These are phyloP conservation scores for Pseudogymnoascus sp. DNA, from an alignment of 2,329 filamentous ascomycete species.

Conservation along the genomic window DNA sequence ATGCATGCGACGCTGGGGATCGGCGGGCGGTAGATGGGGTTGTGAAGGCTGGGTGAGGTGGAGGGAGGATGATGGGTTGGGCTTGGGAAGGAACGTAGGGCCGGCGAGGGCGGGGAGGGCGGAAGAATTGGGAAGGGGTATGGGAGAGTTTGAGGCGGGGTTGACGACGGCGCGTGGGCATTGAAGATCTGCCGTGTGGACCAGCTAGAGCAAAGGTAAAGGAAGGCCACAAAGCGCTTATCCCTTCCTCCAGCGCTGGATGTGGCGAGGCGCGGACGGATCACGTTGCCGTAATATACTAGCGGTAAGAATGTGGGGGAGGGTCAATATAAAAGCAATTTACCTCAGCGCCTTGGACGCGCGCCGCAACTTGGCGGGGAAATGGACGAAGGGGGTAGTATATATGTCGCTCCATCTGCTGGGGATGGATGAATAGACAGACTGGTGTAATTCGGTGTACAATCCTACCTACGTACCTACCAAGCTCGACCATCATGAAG, in stretches of 20 bases:
- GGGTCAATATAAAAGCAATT: not conserved
- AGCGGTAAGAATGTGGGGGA: not conserved
- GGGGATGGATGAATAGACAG: constrained; percentile 33
- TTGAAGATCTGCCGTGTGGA: not conserved
- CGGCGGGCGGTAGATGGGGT: not conserved
- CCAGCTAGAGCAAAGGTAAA: not conserved
- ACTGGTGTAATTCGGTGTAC: constrained; percentile 23
- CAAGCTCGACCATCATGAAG: constrained; percentile 10
- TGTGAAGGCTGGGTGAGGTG: not conserved
- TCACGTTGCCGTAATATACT: not conserved
- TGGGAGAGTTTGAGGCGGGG: not conserved
- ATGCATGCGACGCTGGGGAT: not conserved
- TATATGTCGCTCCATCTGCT: not conserved
- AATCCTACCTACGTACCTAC: too few species aligned
- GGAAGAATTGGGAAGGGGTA: not conserved
- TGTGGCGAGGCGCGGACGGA: not conserved
- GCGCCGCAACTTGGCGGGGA: not conserved
- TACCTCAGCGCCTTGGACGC: not conserved
- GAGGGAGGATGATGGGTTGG: not conserved
- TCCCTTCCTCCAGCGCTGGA: not conserved
- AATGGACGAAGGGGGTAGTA: not conserved
- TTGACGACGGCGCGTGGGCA: not conserved
- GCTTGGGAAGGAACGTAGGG: not conserved
- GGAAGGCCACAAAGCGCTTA: not conserved
- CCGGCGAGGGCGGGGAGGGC: not conserved